phyloP scores from a whole-genome alignment of 1,284 basidiomycete species.

The Austroboletus niveus region DNA sequence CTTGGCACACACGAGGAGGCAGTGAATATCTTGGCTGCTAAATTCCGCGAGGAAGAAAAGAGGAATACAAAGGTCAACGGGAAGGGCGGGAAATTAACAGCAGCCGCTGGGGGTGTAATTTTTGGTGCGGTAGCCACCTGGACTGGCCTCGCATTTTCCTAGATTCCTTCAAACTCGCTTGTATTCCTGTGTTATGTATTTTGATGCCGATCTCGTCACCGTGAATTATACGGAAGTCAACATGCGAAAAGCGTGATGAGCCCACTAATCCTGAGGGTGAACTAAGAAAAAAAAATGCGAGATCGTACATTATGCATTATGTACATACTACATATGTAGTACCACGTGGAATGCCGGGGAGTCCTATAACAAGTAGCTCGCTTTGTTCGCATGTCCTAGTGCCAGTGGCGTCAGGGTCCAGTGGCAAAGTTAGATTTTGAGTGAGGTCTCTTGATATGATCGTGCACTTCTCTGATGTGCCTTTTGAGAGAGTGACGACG shows the following conservation, averaged over 20 bases:
- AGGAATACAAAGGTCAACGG: constrained; percentile 18
- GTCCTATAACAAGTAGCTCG: background rate
- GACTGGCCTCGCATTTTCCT: constrained; percentile 36
- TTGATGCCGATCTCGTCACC: background rate
- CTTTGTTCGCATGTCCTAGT: constrained; percentile 4
- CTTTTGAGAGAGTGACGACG: constrained; percentile 15
- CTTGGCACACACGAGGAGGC: constrained; percentile 48
- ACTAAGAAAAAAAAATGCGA: background rate
- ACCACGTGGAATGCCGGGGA: constrained; percentile 1
- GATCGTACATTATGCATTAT: background rate
- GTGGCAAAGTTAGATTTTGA: background rate
- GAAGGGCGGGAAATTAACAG: constrained; percentile 25
- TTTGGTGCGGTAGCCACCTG: constrained; percentile 39
- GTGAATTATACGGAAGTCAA: background rate
- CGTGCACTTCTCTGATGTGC: constrained; percentile 19
- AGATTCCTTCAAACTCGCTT: background rate
- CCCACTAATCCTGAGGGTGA: background rate
- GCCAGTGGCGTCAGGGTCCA: background rate
- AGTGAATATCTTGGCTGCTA: constrained; percentile 32
- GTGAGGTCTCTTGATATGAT: constrained; percentile 17
- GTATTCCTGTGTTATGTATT: background rate
- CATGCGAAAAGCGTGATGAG: background rate
- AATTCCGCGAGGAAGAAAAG: constrained; percentile 36
- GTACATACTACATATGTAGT: background rate
- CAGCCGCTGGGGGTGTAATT: constrained; percentile 35